These are phyloP conservation scores for Trichoderma semiorbis DNA, from an alignment of 2,329 filamentous ascomycete species.

Conservation along the genomic window DNA sequence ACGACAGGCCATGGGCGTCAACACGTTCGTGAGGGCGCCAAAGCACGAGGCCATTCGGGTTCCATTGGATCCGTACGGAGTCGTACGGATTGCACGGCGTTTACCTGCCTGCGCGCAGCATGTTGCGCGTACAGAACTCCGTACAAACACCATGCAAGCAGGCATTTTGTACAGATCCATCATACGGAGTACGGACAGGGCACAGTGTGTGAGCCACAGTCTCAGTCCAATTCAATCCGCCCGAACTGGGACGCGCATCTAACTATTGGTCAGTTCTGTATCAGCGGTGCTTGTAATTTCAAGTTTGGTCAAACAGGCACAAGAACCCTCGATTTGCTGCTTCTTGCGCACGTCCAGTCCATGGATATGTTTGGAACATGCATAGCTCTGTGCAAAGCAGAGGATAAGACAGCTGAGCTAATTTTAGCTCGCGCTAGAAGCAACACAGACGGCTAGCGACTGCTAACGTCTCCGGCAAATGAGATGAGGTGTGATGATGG, in stretches of 20 bases:
- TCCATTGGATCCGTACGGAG: background rate
- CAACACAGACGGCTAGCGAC: background rate
- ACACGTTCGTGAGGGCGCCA: background rate
- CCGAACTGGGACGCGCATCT: background rate
- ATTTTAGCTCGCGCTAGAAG: conserved; percentile 14
- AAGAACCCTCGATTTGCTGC: background rate
- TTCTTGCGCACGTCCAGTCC: background rate
- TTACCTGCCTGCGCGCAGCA: background rate
- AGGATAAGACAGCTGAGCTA: background rate
- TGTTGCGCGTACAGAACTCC: conserved; percentile 3
- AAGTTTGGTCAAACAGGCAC: background rate
- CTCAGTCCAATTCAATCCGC: background rate
- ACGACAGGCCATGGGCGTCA: background rate
- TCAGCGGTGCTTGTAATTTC: background rate
- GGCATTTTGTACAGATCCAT: background rate
- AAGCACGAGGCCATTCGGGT: conserved; percentile 2
- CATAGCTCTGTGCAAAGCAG: background rate
- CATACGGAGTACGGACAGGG: too few relatives aligned
- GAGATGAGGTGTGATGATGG: background rate
- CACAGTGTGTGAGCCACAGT: background rate
- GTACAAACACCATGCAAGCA: background rate
- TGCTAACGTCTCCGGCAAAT: background rate
- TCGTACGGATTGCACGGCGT: background rate
- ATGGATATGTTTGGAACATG: background rate
- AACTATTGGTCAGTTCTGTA: background rate